These are phyloP conservation scores for Suhomyces sp. DNA, from an alignment of 805 yeast genomes.

Conservation along the genomic window DNA sequence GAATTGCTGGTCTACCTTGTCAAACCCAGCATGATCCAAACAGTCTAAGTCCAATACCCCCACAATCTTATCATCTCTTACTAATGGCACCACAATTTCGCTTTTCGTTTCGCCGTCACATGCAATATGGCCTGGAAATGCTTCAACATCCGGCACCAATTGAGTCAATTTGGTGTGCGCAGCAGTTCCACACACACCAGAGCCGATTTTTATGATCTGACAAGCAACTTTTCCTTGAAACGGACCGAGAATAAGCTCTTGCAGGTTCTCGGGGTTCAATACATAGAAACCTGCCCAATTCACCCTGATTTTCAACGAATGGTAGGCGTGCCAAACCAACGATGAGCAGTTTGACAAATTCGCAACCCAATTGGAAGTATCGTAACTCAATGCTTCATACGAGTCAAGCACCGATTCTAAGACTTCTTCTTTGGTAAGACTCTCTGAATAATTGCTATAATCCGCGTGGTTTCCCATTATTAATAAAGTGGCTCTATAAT, in stretches of 20 bases:
- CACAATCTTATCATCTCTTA: conserved; percentile 37
- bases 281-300: conserved; percentile 96
- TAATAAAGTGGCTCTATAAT: no score
- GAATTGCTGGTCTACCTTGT: conserved; percentile 52
- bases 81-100: conserved; percentile 83
- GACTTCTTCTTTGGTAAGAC: conserved; percentile 47
- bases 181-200: conserved; percentile 91
- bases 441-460: conserved; percentile 49
- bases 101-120: conserved; percentile 94
- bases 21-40: conserved; percentile 61
- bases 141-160: conserved; percentile 71
- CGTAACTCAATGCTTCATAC: conserved; percentile 61
- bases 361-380: conserved; percentile 80
- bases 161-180: conserved; percentile 61
- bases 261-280: conserved; percentile 30
- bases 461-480: conserved; percentile 61
- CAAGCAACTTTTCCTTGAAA: conserved; percentile 98
- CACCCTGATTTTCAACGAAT: conserved; percentile 52
- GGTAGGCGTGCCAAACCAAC: conserved; percentile 84
- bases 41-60: conserved; percentile 93
- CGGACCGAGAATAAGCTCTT: conserved; percentile 76
- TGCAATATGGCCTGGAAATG: conserved; percentile 91
- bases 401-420: conserved; percentile 58
- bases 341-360: conserved; percentile 86
- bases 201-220: conserved; percentile 72